Conservation (phyloP, 2,329 filamentous ascomycete species). For the Decorospora gaudefroyi region DNA sequence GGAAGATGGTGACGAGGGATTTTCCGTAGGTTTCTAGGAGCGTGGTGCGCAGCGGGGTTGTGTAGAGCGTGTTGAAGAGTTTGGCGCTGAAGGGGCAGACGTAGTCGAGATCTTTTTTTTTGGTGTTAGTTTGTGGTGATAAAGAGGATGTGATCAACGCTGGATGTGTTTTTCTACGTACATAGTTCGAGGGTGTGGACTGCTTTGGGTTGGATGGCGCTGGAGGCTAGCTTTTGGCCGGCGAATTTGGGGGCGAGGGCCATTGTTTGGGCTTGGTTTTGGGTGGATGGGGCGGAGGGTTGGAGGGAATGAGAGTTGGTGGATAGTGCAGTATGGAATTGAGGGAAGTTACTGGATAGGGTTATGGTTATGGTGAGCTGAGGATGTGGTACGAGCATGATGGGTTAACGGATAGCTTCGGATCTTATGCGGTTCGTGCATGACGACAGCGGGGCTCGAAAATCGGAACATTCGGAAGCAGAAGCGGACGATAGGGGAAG, state of each 20-base stretch:
- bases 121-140: neutral
- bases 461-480: no score
- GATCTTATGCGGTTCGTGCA: conserved; percentile 16
- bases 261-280: no score
- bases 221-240: conserved; percentile 67
- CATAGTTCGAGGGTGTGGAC: conserved; percentile 61
- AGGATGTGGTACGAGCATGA: conserved; percentile 17
- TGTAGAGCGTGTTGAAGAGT: conserved; percentile 77
- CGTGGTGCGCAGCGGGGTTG: conserved; percentile 62
- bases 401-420: conserved; percentile 21
- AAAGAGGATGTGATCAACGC: neutral
- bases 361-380: neutral
- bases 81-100: conserved; percentile 79
- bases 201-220: conserved; percentile 48
- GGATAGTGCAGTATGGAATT: no score
- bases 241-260: conserved; percentile 77
- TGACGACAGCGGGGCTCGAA: conserved; percentile 29
- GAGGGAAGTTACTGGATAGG: neutral
- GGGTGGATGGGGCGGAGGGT: neutral
- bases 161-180: conserved; percentile 38
- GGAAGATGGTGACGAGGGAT: conserved; percentile 76
- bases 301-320: neutral
- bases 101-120: conserved; percentile 75
- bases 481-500: no score
- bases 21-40: conserved; percentile 66